Evolutionary conservation across 2,329 filamentous ascomycete species (phyloP), one percentile per base, ranked within the genome.

Genomic region (Colletotrichum sp.): DNA sequence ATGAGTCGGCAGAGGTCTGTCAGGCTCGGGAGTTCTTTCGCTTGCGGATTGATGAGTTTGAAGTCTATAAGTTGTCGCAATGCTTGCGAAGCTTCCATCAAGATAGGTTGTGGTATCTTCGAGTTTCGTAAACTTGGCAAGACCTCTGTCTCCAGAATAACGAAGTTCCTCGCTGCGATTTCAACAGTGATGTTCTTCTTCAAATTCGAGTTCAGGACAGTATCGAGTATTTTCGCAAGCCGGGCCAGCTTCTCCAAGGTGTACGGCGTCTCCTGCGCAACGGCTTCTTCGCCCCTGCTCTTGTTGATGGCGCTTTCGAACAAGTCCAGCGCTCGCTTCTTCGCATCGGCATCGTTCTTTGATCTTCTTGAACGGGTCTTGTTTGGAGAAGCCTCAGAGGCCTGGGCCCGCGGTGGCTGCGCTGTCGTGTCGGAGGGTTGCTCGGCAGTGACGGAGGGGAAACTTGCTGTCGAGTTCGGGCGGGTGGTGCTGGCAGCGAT

Each of bases 271-370:
- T n/a, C 32, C 24, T 64, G 21, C 7, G 36, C 8, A 5, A 24
- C 28, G 16, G 69, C 38, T 32, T 66, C 48, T 14, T 59, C 30
- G 43, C 43, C 43, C 26, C 16, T 63, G 13, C 63, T 18, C 34
- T 32, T 69, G 56, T 71, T 76, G 63, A 78, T 38, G 18, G 75
- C 74, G 48, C 73, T 74, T 55, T 77, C 76, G 52, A 78, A 78
- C 43, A 78, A 66, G 34, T 78, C 75, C 34, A 78, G 34, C 12
- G 69, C 72, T 36, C 76, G 69, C 36, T 34, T 61, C n/a, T 30
- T 74, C 36, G 65, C 24, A 26, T 10, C 13, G 8, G 48, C 16
- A 3, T 63, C 38, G 12, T 59, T 14, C 3, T 56, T 4, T n/a
- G 28, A 55, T 48, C 24, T 14, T 36, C 34, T 28, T 6, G 12